phyloP scores from a whole-genome alignment of 495 filamentous ascomycete species.

The Penicillium daleae region DNA sequence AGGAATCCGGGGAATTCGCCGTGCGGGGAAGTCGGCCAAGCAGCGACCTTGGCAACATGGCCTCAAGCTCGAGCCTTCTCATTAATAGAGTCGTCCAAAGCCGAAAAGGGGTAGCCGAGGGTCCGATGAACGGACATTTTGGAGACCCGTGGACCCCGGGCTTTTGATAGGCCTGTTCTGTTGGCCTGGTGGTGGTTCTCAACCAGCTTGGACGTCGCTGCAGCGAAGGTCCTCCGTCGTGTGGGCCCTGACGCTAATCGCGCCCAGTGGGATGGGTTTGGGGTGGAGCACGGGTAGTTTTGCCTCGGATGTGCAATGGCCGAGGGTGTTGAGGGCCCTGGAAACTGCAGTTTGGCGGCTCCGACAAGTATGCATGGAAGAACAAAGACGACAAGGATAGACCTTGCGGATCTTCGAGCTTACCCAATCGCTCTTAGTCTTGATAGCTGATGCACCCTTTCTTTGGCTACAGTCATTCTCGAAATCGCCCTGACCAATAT shows the following conservation, averaged over 20 bases:
- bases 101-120: conserved; percentile 5
- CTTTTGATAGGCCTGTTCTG: not conserved
- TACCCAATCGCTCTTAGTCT: too few relatives aligned
- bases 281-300: not conserved
- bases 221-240: not conserved
- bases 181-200: not conserved
- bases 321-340: conserved; percentile 7
- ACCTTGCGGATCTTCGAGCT: not conserved
- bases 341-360: not conserved
- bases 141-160: not conserved
- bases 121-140: not conserved
- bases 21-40: conserved; percentile 25
- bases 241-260: conserved; percentile 1
- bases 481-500: too few relatives aligned
- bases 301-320: conserved; percentile 12
- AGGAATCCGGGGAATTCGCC: conserved; percentile 5
- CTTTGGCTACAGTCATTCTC: too few relatives aligned
- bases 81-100: too few relatives aligned
- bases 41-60: not conserved
- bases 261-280: not conserved
- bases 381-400: not conserved
- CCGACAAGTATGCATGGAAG: not conserved
- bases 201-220: not conserved
- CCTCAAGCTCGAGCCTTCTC: too few relatives aligned
- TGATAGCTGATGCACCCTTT: too few relatives aligned